These are phyloP conservation scores for Mycena olivaceomarginata DNA, from an alignment of 768 basidiomycete genomes.

Conservation along the genomic window DNA sequence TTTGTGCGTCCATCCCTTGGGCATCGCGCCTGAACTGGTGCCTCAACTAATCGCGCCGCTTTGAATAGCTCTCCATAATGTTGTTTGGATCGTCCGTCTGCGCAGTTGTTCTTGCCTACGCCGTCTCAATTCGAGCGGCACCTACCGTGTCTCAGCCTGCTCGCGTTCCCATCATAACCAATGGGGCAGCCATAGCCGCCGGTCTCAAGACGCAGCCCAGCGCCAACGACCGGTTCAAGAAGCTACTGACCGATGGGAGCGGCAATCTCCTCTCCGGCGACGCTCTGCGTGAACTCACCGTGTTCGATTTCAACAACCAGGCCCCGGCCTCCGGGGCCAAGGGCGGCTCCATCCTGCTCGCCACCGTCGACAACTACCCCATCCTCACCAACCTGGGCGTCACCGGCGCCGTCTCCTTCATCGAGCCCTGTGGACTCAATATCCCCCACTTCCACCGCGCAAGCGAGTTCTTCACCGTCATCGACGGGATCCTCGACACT, in stretches of 20 bases:
- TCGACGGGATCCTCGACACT: neutral
- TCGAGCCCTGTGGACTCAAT: constrained; percentile 42
- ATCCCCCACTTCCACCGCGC: constrained; percentile 45
- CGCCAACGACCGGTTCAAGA: constrained; percentile 35
- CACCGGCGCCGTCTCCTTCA: constrained; percentile 24
- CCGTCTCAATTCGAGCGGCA: too few relatives aligned
- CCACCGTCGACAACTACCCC: constrained; percentile 43
- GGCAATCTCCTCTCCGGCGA: constrained; percentile 35
- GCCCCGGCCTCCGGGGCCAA: constrained; percentile 4
- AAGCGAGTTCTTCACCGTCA: constrained; percentile 5
- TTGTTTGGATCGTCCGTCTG: too few relatives aligned
- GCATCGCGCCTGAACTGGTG: too few relatives aligned
- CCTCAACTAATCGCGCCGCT: too few relatives aligned
- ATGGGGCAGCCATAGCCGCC: neutral
- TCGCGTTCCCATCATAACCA: neutral
- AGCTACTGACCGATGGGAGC: constrained; percentile 50
- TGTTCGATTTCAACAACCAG: constrained; percentile 33
- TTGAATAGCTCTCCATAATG: too few relatives aligned
- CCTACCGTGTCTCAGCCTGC: neutral
- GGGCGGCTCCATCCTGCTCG: constrained; percentile 41
- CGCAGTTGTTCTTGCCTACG: too few relatives aligned
- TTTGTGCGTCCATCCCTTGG: too few relatives aligned
- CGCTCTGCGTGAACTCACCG: neutral
- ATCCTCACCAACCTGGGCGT: constrained; percentile 28
- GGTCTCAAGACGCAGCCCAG: constrained; percentile 21